These are phyloP conservation scores for Lodderomyces beijingensis DNA, from an alignment of 1,139 yeast genomes.

Conservation along the genomic window DNA sequence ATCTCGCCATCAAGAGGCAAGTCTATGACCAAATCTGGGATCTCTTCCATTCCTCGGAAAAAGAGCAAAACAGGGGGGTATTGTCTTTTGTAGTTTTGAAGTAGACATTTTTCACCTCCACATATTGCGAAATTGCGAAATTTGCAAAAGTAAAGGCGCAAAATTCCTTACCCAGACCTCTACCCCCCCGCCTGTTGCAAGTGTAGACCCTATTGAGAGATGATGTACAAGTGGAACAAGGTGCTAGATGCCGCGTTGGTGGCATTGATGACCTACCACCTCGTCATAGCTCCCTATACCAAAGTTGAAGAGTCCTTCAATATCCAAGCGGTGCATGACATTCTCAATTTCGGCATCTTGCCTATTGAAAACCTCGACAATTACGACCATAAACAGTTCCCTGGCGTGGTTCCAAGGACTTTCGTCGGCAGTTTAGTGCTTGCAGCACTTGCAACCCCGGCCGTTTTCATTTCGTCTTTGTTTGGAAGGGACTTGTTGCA, in stretches of 20 bases:
- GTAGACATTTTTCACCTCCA: too few species aligned
- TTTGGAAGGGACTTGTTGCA: conserved; percentile 13
- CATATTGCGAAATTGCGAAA: too few species aligned
- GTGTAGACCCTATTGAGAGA: too few species aligned
- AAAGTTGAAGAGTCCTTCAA: conserved; percentile 95
- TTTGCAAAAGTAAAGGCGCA: background rate
- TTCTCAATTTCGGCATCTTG: conserved; percentile 57
- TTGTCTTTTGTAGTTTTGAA: too few species aligned
- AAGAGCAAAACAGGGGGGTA: background rate
- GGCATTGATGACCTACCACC: conserved; percentile 39
- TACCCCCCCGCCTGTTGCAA: background rate
- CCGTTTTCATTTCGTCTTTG: conserved; percentile 21
- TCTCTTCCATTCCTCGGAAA: conserved; percentile 18
- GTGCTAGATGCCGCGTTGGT: conserved; percentile 21
- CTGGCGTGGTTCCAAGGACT: conserved; percentile 88
- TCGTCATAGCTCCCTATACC: conserved; percentile 68
- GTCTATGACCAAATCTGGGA: conserved; percentile 49
- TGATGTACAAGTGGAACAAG: conserved; percentile 18
- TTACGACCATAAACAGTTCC: conserved; percentile 75
- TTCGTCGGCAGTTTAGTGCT: conserved; percentile 70
- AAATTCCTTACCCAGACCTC: background rate
- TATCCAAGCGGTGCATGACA: conserved; percentile 84
- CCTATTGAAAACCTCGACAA: conserved; percentile 29
- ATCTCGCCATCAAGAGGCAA: conserved; percentile 12
- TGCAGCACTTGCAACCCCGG: conserved; percentile 32